Evolutionary conservation across 2,329 filamentous ascomycete species (phyloP).

Genomic region (Epichloe sp.): DNA sequence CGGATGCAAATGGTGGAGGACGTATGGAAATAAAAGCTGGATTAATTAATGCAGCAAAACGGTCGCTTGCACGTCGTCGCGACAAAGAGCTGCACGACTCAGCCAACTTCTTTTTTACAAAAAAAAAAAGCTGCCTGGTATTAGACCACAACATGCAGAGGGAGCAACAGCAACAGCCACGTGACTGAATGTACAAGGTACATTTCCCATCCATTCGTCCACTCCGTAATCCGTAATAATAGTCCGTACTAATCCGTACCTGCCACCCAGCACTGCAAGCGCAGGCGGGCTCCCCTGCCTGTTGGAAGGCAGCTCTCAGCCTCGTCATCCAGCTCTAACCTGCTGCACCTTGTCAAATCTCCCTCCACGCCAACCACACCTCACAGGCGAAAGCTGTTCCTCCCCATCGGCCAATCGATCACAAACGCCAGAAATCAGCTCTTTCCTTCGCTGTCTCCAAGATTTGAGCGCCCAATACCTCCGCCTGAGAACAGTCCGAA

Average conservation of each 20-base stretch:
- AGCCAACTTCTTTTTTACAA: slow-evolving; percentile 9
- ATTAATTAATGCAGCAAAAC: background rate
- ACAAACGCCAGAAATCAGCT: background rate
- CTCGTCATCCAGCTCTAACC: slow-evolving; percentile 37
- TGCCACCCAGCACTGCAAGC: background rate
- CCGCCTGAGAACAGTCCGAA: background rate
- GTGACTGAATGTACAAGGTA: background rate
- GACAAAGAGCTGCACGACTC: slow-evolving; percentile 1
- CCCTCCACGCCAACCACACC: slow-evolving; percentile 9
- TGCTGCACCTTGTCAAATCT: background rate
- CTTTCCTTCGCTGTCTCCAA: background rate
- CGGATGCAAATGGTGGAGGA: background rate
- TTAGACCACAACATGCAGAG: slow-evolving; percentile 11
- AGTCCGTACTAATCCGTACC: background rate
- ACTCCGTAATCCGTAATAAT: too few relatives aligned
- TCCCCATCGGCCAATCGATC: background rate
- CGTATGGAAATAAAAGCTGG: background rate
- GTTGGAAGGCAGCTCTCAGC: slow-evolving; percentile 36
- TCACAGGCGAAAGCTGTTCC: background rate
- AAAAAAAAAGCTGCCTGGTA: slow-evolving; percentile 8
- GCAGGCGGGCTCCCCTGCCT: slow-evolving; percentile 5
- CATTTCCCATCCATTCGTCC: too few relatives aligned
- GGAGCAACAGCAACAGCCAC: slow-evolving; percentile 8
- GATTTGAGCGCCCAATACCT: background rate
- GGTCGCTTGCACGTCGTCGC: slow-evolving; percentile 5